phyloP scores from a whole-genome alignment of 1,139 yeast species.

The Scheffersomyces parashehatae region DNA sequence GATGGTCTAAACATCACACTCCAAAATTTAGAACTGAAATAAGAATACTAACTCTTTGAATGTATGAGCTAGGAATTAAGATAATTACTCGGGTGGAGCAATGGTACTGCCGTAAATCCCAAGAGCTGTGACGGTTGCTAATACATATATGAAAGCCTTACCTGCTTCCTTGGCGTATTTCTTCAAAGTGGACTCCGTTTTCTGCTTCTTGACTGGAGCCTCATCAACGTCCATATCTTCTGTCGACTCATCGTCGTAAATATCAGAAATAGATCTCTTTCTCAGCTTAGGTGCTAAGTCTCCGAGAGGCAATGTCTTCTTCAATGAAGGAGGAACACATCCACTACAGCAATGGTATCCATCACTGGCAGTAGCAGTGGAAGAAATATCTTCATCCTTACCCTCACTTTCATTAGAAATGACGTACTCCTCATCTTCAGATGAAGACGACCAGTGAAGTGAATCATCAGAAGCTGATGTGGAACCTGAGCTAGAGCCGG shows the following conservation, averaged over 20 bases:
- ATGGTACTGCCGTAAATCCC: conserved; percentile 36
- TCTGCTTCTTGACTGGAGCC: background rate
- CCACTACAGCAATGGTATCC: background rate
- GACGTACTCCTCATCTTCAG: no score
- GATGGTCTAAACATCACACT: no score
- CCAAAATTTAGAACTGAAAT: no score
- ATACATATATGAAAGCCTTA: conserved; percentile 35
- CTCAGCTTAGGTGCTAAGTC: background rate
- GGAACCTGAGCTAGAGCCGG: no score
- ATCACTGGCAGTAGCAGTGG: no score
- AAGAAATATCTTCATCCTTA: no score
- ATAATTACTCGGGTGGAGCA: conserved; percentile 2
- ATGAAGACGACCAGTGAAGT: no score
- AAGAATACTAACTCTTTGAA: no score
- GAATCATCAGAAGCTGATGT: no score
- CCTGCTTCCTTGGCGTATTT: conserved; percentile 32
- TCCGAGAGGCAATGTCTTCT: background rate
- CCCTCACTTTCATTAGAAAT: no score
- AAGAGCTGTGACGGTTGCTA: conserved; percentile 39
- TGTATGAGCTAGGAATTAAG: no score
- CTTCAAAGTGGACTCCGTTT: conserved; percentile 12
- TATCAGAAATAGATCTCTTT: background rate
- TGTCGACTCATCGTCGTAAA: background rate
- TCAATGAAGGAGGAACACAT: background rate
- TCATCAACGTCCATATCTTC: conserved; percentile 6